Evolutionary conservation across 192 early-diverging fungal genomes (phyloP).

Genomic region (Podila horticola): DNA sequence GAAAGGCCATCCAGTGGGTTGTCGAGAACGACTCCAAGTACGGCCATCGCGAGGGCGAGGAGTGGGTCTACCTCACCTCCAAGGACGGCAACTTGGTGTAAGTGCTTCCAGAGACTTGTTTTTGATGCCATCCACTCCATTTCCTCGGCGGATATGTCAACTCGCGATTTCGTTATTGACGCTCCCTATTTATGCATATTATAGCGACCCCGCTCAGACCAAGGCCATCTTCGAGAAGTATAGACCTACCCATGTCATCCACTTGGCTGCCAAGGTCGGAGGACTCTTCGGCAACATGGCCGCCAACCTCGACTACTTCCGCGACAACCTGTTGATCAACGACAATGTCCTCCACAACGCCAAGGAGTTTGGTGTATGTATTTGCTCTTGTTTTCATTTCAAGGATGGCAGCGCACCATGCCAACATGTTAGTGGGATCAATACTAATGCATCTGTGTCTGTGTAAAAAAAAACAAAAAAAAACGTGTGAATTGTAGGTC

Average conservation of each 20-base stretch:
- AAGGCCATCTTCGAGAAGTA: conserved; percentile 78
- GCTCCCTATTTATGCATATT: too few species aligned
- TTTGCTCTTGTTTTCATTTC: background rate
- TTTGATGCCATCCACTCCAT: background rate
- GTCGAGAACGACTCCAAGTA: conserved; percentile 69
- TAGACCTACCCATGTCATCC: conserved; percentile 83
- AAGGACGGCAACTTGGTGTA: conserved; percentile 86
- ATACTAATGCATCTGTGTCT: background rate
- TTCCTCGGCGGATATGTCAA: background rate
- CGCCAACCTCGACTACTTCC: conserved; percentile 80
- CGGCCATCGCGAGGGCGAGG: conserved; percentile 69
- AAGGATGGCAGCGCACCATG: background rate
- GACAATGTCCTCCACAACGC: conserved; percentile 76
- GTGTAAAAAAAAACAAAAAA: too few species aligned
- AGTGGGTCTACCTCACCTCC: conserved; percentile 78
- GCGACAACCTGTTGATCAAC: conserved; percentile 83
- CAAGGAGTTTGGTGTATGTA: conserved; percentile 66
- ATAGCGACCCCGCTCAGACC: conserved; percentile 69
- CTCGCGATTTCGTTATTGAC: background rate
- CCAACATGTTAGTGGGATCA: background rate
- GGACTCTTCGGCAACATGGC: conserved; percentile 87
- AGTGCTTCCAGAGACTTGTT: background rate
- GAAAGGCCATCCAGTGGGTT: conserved; percentile 77
- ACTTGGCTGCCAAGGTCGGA: conserved; percentile 78
- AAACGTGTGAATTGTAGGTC: conserved; percentile 54